Evolutionary conservation across 1,284 basidiomycete species (phyloP), one percentile per base, ranked within the genome.

Genomic region (Cryptococcus amylolentus): DNA sequence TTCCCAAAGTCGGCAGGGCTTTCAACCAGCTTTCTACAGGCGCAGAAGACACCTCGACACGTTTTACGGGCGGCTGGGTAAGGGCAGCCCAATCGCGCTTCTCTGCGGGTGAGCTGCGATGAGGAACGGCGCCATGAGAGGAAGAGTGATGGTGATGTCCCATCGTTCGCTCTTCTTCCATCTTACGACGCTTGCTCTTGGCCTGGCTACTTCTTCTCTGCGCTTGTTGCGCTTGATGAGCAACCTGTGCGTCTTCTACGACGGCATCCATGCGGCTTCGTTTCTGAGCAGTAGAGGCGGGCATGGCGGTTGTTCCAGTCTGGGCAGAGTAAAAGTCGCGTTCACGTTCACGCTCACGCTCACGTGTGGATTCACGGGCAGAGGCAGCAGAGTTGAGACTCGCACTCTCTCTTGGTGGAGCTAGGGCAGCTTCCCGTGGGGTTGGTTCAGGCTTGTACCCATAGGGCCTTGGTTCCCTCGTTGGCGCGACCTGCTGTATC

Each of bases 251-350:
- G 27, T 76, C 74, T 50, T 76, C 73, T 13, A 73, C 66, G 0
- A 71, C 72, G 7, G 69, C 60, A 42, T 76, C 74, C 70, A 73
- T 72, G 12, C 73, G 60, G 5, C 71, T 65, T 39, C 74, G 64
- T 56, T 72, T 73, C 31, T 65, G 64, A 2, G 62, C n/a, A 4
- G 31, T 18, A 10, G 46, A 26, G n/a, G 46, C 26, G 12, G 46
- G 46, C 5, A 35, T 35, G 31, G n/a, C 35, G 31, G 49, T 10
- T 9, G 41, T n/a, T 7, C 9, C 14, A 23, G 41, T 64, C 51
- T 75, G 73, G 31, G 31, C 31, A 35, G 31, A 8, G 28, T 62
- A 58, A 48, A 70, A 73, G 18, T 73, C 69, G 18, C 64, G 52
- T 20, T 35, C 31, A 35, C 31, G 31, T 10, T 35, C 31, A 35